Evolutionary conservation across 805 yeast species (phyloP).

Genomic region (Kazachstania africana): DNA sequence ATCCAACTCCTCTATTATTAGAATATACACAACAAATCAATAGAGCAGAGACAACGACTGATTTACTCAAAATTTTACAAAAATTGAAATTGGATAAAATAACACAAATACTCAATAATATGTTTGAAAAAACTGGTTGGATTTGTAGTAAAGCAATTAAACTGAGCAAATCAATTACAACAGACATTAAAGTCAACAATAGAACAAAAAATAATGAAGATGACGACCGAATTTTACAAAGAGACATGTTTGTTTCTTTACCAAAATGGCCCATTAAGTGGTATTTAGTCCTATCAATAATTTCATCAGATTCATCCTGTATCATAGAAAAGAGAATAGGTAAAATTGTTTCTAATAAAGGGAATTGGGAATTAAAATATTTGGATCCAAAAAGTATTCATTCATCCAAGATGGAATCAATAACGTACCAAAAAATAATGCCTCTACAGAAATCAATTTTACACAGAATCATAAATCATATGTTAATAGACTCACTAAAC

Average conservation of each 20-base stretch:
- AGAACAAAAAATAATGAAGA: not conserved
- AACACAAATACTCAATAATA: constrained; percentile 19
- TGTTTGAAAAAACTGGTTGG: constrained; percentile 29
- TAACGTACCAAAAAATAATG: constrained; percentile 25
- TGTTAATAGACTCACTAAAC: constrained; percentile 26
- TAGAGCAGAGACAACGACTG: constrained; percentile 16
- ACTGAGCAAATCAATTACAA: constrained; percentile 13
- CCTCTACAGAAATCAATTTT: constrained; percentile 21
- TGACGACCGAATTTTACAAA: constrained; percentile 8
- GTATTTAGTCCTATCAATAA: constrained; percentile 25
- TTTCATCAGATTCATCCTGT: constrained; percentile 23
- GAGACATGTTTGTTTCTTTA: constrained; percentile 22
- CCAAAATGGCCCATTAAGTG: constrained; percentile 28
- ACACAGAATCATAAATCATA: constrained; percentile 26
- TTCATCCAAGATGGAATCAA: constrained; percentile 21
- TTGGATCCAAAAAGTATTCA: constrained; percentile 15
- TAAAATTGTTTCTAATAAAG: constrained; percentile 22
- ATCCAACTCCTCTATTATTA: constrained; percentile 21
- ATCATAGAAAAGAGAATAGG: constrained; percentile 25
- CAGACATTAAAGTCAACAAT: constrained; percentile 6
- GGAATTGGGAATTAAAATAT: constrained; percentile 25
- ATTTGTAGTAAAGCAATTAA: constrained; percentile 19
- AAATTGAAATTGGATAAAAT: constrained; percentile 24
- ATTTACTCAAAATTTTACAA: constrained; percentile 19
- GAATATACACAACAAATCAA: constrained; percentile 21